Evolutionary conservation across 2,329 filamentous ascomycete genomes (phyloP), one percentile per base, ranked within the genome.

Genomic region (Nannizziopsis arthrosporioides): DNA sequence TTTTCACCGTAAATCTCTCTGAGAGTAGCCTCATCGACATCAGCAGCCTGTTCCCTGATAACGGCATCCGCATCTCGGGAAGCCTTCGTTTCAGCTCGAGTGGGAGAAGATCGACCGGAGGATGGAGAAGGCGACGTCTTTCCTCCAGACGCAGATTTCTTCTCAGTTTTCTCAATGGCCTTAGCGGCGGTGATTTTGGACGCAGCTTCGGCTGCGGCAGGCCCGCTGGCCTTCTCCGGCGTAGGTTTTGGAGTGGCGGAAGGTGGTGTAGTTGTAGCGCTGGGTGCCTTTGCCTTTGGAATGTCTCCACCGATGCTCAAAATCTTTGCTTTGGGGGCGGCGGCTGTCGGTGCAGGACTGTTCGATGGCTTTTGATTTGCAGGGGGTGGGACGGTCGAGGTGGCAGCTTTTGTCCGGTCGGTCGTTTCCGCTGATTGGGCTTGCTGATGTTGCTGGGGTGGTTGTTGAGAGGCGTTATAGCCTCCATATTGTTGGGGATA

Each of bases 1-100:
- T 61, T 88, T 68, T 96, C 95, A 64, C 92, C 92, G 66, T 73
- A 98, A 53, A 98, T 92, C 65, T 96, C 90, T 66, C 88, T 86
- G 52, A 98, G 72, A 0, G 87, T 90, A 19, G 88, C 73, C 64
- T 95, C 73, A 64, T 96, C 80, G 69, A 86, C 82, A 63, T 85
- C 82, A 17, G 82, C 82, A 2, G 77, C 74, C 64, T 94, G 85
- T 61, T 90, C 84, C 68, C 89, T 85, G 53, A 84, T 77, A 50
- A 98, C 84, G 32, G 85, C 81, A 64, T 93, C 86, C n/a, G 77
- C 81, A 53, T 88, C 84, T 54, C 85, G 81, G 36, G 68, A 73
- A 37, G 72, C 75, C 44, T 73, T 73, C 12, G 62, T 61, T 48
- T 87, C 77, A 11, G 70, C 72, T 31, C 73, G 80, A 30, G 61